These are phyloP conservation scores for Xylariaceae sp. DNA, from an alignment of 2,329 filamentous ascomycete genomes.

Conservation along the genomic window DNA sequence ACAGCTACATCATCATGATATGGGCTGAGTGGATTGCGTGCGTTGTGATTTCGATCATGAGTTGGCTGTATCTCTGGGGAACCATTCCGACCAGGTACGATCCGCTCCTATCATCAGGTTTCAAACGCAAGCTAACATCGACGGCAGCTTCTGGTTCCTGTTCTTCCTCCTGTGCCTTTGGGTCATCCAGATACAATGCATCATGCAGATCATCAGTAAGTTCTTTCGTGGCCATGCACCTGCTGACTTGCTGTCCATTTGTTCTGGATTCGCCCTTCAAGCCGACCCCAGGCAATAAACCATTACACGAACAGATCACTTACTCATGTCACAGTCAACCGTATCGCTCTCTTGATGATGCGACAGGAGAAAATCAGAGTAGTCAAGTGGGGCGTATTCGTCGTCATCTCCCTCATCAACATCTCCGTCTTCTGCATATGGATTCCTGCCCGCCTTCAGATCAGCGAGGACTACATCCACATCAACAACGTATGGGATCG, in stretches of 20 bases:
- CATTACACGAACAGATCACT: no score
- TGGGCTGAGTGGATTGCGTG: constrained; percentile 42
- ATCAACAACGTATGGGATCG: constrained; percentile 50
- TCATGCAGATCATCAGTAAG: constrained; percentile 53
- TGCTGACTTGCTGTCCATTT: constrained; percentile 31
- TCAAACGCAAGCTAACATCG: background rate
- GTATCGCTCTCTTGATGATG: no score
- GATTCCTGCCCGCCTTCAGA: constrained; percentile 43
- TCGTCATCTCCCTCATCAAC: constrained; percentile 43
- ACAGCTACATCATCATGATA: constrained; percentile 43
- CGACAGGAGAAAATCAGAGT: no score
- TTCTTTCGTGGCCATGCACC: constrained; percentile 42
- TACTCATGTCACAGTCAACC: no score
- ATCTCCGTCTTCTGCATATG: constrained; percentile 50
- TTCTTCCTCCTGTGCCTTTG: constrained; percentile 29
- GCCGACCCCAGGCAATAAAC: no score
- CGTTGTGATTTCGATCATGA: constrained; percentile 36
- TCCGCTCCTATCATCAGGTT: background rate
- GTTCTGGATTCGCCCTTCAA: constrained; percentile 42
- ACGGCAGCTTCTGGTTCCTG: background rate
- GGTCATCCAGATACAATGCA: constrained; percentile 38
- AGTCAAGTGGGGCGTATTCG: no score
- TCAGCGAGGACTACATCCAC: constrained; percentile 34
- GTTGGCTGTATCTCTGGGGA: constrained; percentile 15
- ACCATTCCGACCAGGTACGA: constrained; percentile 11